phyloP scores from a whole-genome alignment of 2,329 filamentous ascomycete genomes.

The Mollisia scopiformis region DNA sequence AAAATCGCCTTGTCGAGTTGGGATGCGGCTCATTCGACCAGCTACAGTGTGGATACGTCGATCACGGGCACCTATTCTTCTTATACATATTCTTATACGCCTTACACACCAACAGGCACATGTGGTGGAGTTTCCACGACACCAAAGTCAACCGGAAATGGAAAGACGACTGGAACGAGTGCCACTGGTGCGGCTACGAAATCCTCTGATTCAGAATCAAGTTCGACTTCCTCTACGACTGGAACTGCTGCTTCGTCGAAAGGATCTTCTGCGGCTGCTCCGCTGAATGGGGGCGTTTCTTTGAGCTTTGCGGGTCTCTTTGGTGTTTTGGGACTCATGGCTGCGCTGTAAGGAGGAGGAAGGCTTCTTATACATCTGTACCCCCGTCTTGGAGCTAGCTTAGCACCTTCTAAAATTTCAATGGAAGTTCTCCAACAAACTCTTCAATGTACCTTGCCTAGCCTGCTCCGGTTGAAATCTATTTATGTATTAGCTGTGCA shows the following conservation, averaged over 20 bases:
- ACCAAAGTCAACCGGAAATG: background rate
- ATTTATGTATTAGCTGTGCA: no score
- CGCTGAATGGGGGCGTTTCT: constrained; percentile 2
- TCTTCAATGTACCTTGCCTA: no score
- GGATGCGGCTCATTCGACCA: constrained; percentile 6
- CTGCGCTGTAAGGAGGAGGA: background rate
- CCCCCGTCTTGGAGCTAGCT: background rate
- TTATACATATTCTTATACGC: background rate
- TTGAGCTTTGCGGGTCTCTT: constrained; percentile 7
- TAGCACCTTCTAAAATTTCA: background rate
- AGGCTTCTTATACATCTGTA: background rate
- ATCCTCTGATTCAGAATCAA: background rate
- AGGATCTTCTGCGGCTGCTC: constrained; percentile 7
- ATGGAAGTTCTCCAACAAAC: no score
- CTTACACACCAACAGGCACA: background rate
- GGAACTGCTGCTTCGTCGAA: constrained; percentile 2
- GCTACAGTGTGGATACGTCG: no score
- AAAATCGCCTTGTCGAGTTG: constrained; percentile 15
- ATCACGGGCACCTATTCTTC: background rate
- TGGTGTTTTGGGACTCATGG: constrained; percentile 13
- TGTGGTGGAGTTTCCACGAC: background rate
- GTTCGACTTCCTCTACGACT: background rate
- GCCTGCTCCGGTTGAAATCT: no score
- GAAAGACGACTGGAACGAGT: background rate
- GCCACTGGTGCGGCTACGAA: background rate